phyloP scores from a whole-genome alignment of 2,329 filamentous ascomycete genomes.

The Trichocomaceae sp. region DNA sequence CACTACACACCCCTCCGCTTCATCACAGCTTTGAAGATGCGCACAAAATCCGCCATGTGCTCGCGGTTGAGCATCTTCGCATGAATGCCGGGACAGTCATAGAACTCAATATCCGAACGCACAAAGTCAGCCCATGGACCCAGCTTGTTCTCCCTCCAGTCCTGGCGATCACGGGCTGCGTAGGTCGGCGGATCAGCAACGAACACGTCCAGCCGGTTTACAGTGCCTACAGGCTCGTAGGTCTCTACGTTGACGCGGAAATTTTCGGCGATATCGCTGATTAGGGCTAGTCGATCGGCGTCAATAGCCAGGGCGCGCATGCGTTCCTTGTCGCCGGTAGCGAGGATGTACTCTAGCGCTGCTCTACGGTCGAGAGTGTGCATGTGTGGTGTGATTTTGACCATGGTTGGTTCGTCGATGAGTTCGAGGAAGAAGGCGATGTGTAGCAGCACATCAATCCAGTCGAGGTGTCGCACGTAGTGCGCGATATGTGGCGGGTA shows the following conservation, averaged over 20 bases:
- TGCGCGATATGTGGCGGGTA: slow-evolving; percentile 42
- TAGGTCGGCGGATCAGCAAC: slow-evolving; percentile 27
- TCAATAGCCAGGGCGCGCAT: slow-evolving; percentile 23
- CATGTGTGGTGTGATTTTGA: slow-evolving; percentile 17
- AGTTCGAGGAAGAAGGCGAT: slow-evolving; percentile 36
- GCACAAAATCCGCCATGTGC: neutral
- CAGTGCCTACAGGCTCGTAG: slow-evolving; percentile 36
- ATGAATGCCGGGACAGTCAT: slow-evolving; percentile 28
- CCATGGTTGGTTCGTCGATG: slow-evolving; percentile 14
- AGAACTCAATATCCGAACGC: slow-evolving; percentile 17
- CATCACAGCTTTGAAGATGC: neutral
- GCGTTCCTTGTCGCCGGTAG: neutral
- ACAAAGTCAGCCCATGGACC: slow-evolving; percentile 27
- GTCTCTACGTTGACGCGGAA: slow-evolving; percentile 26
- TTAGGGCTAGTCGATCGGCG: slow-evolving; percentile 12
- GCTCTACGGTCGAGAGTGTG: slow-evolving; percentile 18
- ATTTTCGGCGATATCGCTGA: slow-evolving; percentile 26
- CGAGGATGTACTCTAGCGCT: neutral
- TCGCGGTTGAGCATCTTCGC: slow-evolving; percentile 28
- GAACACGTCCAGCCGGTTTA: slow-evolving; percentile 36
- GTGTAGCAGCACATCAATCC: slow-evolving; percentile 33
- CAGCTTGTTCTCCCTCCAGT: slow-evolving; percentile 19
- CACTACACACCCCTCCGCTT: neutral
- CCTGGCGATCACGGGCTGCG: slow-evolving; percentile 20
- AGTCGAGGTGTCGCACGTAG: slow-evolving; percentile 34